A percentile compares a stretch with the other conserved stretches of the same genome.
Conservation (phyloP, 2,329 filamentous ascomycete species). For the Colletotrichum limetticola region DNA sequence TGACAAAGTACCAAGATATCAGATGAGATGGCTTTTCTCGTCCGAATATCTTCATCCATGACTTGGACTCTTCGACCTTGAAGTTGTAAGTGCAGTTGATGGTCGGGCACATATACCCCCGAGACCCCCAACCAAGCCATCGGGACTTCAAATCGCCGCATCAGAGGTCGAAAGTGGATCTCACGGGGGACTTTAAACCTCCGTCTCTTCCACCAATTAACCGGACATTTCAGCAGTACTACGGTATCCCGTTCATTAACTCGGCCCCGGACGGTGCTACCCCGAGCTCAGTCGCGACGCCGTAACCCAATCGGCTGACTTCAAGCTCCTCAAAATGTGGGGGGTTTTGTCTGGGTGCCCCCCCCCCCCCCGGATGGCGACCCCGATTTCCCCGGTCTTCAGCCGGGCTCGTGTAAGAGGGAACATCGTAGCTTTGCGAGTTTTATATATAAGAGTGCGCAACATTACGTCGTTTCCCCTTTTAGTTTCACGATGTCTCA, state of each 20-base stretch:
- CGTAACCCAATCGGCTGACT: background rate
- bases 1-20: background rate
- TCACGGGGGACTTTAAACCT: background rate
- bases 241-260: background rate
- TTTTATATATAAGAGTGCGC: background rate
- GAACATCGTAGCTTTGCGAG: background rate
- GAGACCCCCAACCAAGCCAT: background rate
- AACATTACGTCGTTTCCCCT: no score
- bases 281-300: background rate
- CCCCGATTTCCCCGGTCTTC: conserved; percentile 1
- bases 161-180: background rate
- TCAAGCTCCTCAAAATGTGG: conserved; percentile 30
- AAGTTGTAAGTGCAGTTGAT: background rate
- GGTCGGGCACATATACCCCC: conserved; percentile 6
- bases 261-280: conserved; percentile 10
- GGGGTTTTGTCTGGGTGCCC: background rate
- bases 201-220: background rate
- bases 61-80: background rate
- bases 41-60: background rate
- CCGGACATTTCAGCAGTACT: background rate
- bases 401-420: background rate
- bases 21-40: background rate
- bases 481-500: background rate
- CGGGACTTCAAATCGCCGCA: conserved; percentile 15
- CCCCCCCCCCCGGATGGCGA: background rate